A percentile compares a stretch with the other conserved stretches of the same genome.
These are phyloP conservation scores for Vigna mungo DNA, from an alignment of 306 rosid genomes.

Conservation along the genomic window DNA sequence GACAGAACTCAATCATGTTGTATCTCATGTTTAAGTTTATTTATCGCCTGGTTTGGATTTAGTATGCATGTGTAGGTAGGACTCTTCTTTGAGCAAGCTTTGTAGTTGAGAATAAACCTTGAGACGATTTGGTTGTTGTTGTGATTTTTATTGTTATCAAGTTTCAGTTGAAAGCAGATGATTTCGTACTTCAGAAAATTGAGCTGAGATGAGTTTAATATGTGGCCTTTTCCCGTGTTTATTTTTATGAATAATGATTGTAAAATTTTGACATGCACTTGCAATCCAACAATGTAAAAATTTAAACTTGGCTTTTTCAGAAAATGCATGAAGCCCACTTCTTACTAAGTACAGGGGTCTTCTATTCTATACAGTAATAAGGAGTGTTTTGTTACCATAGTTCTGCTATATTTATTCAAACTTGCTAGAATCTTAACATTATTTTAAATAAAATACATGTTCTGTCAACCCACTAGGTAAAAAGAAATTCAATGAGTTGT, in stretches of 20 bases:
- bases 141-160: neutral
- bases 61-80: neutral
- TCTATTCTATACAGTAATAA: neutral
- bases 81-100: neutral
- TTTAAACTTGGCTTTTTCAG: neutral
- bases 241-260: neutral
- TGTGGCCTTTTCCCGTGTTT: neutral
- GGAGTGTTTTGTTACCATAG: neutral
- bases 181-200: neutral
- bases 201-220: neutral
- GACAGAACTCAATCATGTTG: slow-evolving; percentile 4
- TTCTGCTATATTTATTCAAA: too few species aligned
- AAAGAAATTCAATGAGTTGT: neutral
- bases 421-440: neutral
- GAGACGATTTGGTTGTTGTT: neutral
- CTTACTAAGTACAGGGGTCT: neutral
- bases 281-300: neutral
- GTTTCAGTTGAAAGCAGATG: slow-evolving; percentile 1
- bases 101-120: neutral
- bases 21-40: neutral
- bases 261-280: neutral
- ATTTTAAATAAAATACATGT: neutral
- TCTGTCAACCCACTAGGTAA: neutral
- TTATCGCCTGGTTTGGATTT: neutral
- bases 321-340: neutral